These are phyloP conservation scores for Cercophora sp. DNA, from an alignment of 495 filamentous ascomycete genomes.

Conservation along the genomic window DNA sequence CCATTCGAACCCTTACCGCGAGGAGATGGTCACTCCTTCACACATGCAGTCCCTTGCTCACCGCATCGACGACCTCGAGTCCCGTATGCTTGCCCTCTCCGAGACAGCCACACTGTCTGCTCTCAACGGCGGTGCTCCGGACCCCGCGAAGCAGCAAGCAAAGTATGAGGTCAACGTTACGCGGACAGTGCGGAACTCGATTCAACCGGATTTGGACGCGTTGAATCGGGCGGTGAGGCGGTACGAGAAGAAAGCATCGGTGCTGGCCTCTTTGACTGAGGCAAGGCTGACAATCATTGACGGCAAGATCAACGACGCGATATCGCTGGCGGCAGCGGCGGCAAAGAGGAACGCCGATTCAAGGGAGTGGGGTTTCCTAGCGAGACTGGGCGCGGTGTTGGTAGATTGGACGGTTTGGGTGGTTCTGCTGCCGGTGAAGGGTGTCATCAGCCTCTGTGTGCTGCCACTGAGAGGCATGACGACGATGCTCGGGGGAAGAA, in stretches of 20 bases:
- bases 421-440: conserved; percentile 32
- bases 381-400: conserved; percentile 10
- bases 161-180: conserved; percentile 46
- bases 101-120: not conserved
- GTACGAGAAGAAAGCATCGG: conserved; percentile 85
- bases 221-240: conserved; percentile 83
- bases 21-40: conserved; percentile 35
- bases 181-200: conserved; percentile 55
- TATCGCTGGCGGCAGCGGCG: conserved; percentile 73
- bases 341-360: conserved; percentile 51
- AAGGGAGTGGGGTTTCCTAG: conserved; percentile 14
- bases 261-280: conserved; percentile 71
- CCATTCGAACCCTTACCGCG: conserved; percentile 45
- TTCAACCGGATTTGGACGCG: conserved; percentile 83
- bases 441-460: conserved; percentile 17
- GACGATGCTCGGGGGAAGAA: conserved; percentile 12
- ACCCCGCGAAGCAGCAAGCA: too few species aligned
- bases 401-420: conserved; percentile 14
- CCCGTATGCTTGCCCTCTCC: conserved; percentile 28
- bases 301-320: conserved; percentile 65
- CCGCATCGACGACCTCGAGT: conserved; percentile 70
- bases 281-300: conserved; percentile 67
- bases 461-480: conserved; percentile 21
- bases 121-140: too few species aligned
- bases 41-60: conserved; percentile 55